phyloP scores from a whole-genome alignment of 129 eudicot genomes.

The Scalesia atractyloides region DNA sequence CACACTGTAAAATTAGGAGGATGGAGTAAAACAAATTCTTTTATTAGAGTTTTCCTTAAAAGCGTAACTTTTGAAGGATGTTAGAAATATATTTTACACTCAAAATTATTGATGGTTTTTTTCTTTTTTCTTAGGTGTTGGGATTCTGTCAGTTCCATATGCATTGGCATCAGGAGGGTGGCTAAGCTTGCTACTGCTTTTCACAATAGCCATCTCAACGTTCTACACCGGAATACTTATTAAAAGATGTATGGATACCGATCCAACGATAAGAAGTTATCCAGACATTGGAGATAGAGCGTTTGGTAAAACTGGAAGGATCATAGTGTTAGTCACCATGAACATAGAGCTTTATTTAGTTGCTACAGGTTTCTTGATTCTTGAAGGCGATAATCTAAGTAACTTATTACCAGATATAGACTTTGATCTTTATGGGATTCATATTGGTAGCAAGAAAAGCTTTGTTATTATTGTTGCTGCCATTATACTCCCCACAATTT shows the following conservation, averaged over 20 bases:
- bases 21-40: no score
- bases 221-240: conserved; percentile 79
- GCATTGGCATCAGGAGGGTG: conserved; percentile 92
- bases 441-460: conserved; percentile 56
- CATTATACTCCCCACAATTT: conserved; percentile 68
- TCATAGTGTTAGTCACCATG: conserved; percentile 55
- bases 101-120: background rate
- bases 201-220: conserved; percentile 55
- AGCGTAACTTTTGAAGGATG: background rate
- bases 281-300: conserved; percentile 88
- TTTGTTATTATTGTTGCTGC: conserved; percentile 70
- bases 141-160: conserved; percentile 78
- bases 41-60: no score
- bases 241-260: conserved; percentile 75
- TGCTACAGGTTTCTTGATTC: conserved; percentile 80
- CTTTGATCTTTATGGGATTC: conserved; percentile 43
- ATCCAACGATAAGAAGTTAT: conserved; percentile 62
- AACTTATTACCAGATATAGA: conserved; percentile 57
- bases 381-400: conserved; percentile 80
- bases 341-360: conserved; percentile 78
- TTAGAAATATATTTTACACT: background rate
- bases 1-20: no score
- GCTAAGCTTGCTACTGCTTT: conserved; percentile 64
- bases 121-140: conserved; percentile 59
- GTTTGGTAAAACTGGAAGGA: conserved; percentile 69